These are phyloP conservation scores for Fusarium torreyae DNA, from an alignment of 2,329 filamentous ascomycete species.

Conservation along the genomic window DNA sequence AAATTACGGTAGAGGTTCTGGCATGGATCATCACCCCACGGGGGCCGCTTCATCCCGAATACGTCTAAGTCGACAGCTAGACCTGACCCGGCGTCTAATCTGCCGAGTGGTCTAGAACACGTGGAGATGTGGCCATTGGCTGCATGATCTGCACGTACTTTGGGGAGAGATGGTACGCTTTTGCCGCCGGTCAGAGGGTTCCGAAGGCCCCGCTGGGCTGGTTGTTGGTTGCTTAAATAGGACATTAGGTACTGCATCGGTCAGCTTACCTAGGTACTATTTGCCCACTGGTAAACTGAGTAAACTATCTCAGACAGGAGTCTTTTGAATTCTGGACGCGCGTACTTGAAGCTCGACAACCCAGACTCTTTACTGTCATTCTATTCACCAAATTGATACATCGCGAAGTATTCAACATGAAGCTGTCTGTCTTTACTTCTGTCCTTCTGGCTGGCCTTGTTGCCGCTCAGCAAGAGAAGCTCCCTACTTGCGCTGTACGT, in stretches of 20 bases:
- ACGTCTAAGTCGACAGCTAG: constrained; percentile 1
- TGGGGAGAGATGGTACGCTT: constrained; percentile 22
- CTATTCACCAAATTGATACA: not conserved
- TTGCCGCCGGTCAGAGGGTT: constrained; percentile 9
- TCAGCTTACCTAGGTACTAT: constrained; percentile 10
- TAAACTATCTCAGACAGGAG: constrained; percentile 25
- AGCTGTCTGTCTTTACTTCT: constrained; percentile 52
- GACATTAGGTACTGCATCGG: constrained; percentile 15
- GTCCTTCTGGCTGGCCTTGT: constrained; percentile 53
- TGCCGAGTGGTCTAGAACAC: constrained; percentile 25
- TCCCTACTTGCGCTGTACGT: constrained; percentile 60
- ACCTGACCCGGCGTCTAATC: constrained; percentile 16
- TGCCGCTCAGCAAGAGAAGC: constrained; percentile 53
- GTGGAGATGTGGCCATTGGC: constrained; percentile 35
- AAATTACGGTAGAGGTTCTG: constrained; percentile 11
- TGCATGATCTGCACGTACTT: constrained; percentile 20
- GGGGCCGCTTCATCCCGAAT: constrained; percentile 7
- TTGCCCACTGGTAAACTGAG: not conserved
- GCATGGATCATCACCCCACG: constrained; percentile 8
- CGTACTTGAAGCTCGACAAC: constrained; percentile 4
- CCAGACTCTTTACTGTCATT: not conserved
- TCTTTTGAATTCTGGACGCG: constrained; percentile 19
- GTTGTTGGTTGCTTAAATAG: constrained; percentile 4
- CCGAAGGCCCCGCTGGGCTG: constrained; percentile 13
- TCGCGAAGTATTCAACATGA: constrained; percentile 52